Evolutionary conservation across 1,139 yeast genomes (phyloP).

Genomic region (Hansenula sp.): DNA sequence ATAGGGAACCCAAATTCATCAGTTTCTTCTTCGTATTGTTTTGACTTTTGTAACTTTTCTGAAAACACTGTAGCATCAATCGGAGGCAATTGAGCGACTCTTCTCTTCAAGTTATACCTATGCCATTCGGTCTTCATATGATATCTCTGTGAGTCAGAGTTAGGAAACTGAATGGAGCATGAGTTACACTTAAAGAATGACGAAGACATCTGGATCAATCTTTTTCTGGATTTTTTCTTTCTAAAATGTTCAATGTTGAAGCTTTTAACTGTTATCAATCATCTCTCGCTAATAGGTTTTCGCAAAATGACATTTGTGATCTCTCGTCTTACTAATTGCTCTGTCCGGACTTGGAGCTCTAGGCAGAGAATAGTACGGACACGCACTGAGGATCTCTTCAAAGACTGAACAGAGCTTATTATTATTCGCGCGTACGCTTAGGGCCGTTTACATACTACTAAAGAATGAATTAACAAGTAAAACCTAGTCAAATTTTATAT

Average conservation of each 20-base stretch:
- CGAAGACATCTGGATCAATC: conserved; percentile 60
- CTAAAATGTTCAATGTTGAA: not conserved
- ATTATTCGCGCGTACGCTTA: not conserved
- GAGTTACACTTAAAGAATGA: conserved; percentile 89
- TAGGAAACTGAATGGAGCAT: conserved; percentile 73
- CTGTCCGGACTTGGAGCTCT: not conserved
- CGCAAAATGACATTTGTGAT: no score
- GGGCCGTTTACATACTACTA: not conserved
- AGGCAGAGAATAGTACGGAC: not conserved
- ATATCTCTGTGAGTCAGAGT: conserved; percentile 75
- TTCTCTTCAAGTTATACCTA: conserved; percentile 85
- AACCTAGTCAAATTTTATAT: conserved; percentile 1
- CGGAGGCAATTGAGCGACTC: conserved; percentile 82
- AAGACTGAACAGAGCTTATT: not conserved
- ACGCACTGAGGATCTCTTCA: conserved; percentile 1
- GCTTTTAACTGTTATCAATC: not conserved
- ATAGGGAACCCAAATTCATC: conserved; percentile 65
- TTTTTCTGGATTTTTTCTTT: no score
- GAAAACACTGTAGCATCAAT: conserved; percentile 79
- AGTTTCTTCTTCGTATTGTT: conserved; percentile 44
- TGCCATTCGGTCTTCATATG: conserved; percentile 95
- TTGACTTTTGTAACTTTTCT: conserved; percentile 52
- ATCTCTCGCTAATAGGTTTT: no score
- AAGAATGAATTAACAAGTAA: not conserved
- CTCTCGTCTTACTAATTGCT: no score